These are phyloP conservation scores for Nidularia pulvinata DNA, from an alignment of 768 basidiomycete genomes.

Conservation along the genomic window DNA sequence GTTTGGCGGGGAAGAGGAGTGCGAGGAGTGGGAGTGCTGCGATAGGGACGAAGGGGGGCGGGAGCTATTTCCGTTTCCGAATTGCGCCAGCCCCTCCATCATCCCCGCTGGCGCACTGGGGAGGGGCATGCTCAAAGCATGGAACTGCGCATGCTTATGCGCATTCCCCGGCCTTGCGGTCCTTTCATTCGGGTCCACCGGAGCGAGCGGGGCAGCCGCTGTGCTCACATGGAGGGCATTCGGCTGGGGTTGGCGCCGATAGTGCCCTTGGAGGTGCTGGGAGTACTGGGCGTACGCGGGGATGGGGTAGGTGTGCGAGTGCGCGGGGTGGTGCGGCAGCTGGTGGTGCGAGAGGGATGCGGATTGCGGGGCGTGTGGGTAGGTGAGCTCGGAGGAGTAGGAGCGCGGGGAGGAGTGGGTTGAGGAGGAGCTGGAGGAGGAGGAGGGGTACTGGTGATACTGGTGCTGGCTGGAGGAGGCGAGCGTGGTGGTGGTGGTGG, in stretches of 20 bases:
- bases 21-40: conserved; percentile 7
- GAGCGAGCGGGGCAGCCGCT: too few species aligned
- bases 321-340: conserved; percentile 14
- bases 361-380: conserved; percentile 8
- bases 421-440: neutral
- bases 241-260: too few species aligned
- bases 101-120: too few species aligned
- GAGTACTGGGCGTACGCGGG: neutral
- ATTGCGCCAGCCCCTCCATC: too few species aligned
- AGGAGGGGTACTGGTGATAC: conserved; percentile 9
- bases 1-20: conserved; percentile 5
- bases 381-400: conserved; percentile 19
- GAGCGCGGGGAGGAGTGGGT: conserved; percentile 23
- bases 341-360: conserved; percentile 14
- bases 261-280: conserved; percentile 7
- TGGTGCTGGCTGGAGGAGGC: too few species aligned
- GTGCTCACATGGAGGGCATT: too few species aligned
- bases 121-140: conserved; percentile 11
- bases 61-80: neutral
- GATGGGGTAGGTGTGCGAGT: conserved; percentile 6
- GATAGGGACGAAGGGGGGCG: neutral
- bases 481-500: too few species aligned
- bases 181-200: conserved; percentile 37
- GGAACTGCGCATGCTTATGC: conserved; percentile 41
- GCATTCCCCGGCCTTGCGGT: conserved; percentile 51